These are phyloP conservation scores for Ormosia semicastrata DNA, from an alignment of 306 rosid genomes.

Conservation along the genomic window DNA sequence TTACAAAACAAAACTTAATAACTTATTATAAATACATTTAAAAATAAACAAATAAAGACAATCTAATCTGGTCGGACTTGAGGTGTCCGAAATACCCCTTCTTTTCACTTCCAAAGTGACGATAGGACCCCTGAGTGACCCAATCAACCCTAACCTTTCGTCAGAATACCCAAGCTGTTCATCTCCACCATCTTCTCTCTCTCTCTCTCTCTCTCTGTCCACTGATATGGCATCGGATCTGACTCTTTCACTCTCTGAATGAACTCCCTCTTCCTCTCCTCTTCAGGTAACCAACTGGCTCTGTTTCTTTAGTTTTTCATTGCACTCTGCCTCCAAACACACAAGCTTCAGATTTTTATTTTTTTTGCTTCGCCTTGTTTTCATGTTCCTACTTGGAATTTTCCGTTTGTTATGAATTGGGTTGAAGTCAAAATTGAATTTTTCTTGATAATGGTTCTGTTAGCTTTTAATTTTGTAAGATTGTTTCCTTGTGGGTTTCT, in stretches of 20 bases:
- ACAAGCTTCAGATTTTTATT: neutral
- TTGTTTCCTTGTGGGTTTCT: neutral
- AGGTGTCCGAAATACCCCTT: neutral
- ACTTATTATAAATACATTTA: too few species aligned
- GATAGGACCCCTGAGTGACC: neutral
- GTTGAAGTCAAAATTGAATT: neutral
- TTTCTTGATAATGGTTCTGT: neutral
- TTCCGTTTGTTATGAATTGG: neutral
- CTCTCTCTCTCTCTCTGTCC: neutral
- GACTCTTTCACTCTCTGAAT: slow-evolving; percentile 18
- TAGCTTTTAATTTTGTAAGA: neutral
- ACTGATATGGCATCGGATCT: slow-evolving; percentile 30
- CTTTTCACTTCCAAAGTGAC: neutral
- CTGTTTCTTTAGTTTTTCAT: neutral
- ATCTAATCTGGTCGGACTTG: neutral
- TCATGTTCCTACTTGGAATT: neutral
- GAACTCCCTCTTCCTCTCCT: neutral
- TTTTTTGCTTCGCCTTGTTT: neutral
- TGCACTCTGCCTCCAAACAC: neutral
- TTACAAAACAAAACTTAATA: too few species aligned
- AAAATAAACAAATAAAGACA: neutral
- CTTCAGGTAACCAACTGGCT: slow-evolving; percentile 9
- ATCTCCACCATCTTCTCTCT: neutral
- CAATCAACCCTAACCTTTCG: slow-evolving; percentile 20
- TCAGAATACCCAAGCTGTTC: neutral